Evolutionary conservation across 2,329 filamentous ascomycete genomes (phyloP), one percentile per base, ranked within the genome.

Genomic region (Balansia obtecta): DNA sequence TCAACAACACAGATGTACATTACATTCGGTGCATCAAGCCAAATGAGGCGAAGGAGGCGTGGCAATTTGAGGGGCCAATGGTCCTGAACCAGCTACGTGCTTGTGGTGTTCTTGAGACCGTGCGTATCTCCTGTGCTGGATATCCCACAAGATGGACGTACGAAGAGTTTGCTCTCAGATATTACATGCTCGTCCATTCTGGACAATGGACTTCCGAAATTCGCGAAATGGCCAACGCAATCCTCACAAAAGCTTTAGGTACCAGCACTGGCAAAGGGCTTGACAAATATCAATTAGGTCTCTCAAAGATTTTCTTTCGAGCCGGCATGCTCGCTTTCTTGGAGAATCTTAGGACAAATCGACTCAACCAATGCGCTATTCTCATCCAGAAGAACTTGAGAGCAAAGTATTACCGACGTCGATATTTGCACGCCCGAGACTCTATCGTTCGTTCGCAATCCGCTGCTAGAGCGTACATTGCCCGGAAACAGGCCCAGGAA

Each of bases 1-100:
- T 98, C 69, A 95, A 94, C 68, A 90, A 87, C 58, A 98, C 93
- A 2, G 93, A 98, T 65, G 93, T 97, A 18, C 93, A 98, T 69
- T 98, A 98, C 69, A 98, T 98, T 63, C 84, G 93, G 59, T 98
- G 93, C 67, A 97, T 98, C 71, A 98, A 98, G 71, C 93, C 93
- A 33, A 98, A 98, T 65, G 93, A 98, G 70, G 88, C 82, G 47
- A 98, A 98, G 69, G 87, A 87, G 62, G 82, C 93, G 0, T 98
- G 93, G 93, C 91, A 94, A 61, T 98, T 97, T 55, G 93, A 98
- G 65, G 93, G 93, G 0, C 93, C 94, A 3, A 98, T 98, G 93
- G 93, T 98, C 58, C 78, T 98, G 54, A 95, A 88, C 68, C 93
- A 98, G 69, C 75, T 98, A 61, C 84, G 94, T 68, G 93, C 93